Evolutionary conservation across 768 basidiomycete species (phyloP), one percentile per base, ranked within the genome.

Genomic region (Agrocybe pediades): DNA sequence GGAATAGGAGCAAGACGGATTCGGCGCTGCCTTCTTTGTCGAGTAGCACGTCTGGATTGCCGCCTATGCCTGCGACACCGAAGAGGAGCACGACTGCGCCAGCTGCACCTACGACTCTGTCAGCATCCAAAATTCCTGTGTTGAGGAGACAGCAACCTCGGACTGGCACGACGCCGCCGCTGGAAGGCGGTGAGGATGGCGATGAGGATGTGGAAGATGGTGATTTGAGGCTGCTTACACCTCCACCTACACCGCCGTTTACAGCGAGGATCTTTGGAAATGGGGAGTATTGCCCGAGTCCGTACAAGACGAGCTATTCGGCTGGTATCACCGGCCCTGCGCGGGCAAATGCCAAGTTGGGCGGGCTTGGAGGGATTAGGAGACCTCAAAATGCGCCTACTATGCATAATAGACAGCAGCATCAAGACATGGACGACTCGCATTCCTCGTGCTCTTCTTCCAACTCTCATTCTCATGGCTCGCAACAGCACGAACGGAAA

Each of bases 181-280:
- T 41, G 17, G 11, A 59, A 64, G 3, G 55, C 33, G 33, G 33
- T n/a, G 41, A 11, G 56, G 62, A 23, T 55, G 53, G 17, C n/a
- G 65, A 55, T 9, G 64, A 51, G 4, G 59, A 60, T 0, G 63
- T 50, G 2, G 60, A 58, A 20, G 60, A 63, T 11, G 62, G 57
- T 9, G 65, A 64, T 2, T 30, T 58, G 53, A 55, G 62, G 16
- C 44, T 63, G 24, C 33, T 64, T 4, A 69, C 66, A 6, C 67
- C 66, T 0, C 67, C 64, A 1, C 61, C 65, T 25, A 67, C 67
- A 9, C 67, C 67, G 20, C 62, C 62, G 23, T 58, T 53, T 33
- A 58, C 58, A 7, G 48, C 61, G 46, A 46, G 57, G 19, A 53
- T 54, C 16, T 62, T 60, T 19, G 52, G 58, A 16, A 40, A 41